These are phyloP conservation scores for Neofusicoccum kwambonambiense DNA, from an alignment of 2,329 filamentous ascomycete genomes.

Conservation along the genomic window DNA sequence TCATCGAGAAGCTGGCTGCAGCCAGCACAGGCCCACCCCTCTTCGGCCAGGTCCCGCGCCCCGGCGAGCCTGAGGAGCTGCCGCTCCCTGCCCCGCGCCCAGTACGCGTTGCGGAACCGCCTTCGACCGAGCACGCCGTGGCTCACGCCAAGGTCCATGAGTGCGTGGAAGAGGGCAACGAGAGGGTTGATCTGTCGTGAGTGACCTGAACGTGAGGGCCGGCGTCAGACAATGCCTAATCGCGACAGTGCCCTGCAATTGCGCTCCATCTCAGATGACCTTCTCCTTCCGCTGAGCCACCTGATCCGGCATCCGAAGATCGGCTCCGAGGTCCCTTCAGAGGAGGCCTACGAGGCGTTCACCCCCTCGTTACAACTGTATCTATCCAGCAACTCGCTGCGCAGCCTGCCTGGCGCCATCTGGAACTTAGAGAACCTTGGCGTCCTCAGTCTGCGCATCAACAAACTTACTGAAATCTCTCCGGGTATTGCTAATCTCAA, in stretches of 20 bases:
- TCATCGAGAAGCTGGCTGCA: slow-evolving; percentile 40
- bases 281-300: slow-evolving; percentile 54
- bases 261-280: slow-evolving; percentile 55
- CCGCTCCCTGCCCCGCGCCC: background rate
- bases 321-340: slow-evolving; percentile 53
- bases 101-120: background rate
- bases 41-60: slow-evolving; percentile 10
- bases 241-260: slow-evolving; percentile 17
- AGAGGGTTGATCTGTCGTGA: slow-evolving; percentile 63
- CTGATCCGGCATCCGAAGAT: slow-evolving; percentile 47
- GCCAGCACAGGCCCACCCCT: slow-evolving; percentile 13
- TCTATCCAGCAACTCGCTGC: slow-evolving; percentile 59
- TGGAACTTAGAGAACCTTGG: slow-evolving; percentile 63
- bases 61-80: background rate
- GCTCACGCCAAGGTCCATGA: slow-evolving; percentile 13
- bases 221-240: background rate
- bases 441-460: slow-evolving; percentile 65
- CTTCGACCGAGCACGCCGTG: background rate
- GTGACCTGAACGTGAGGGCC: slow-evolving; percentile 25
- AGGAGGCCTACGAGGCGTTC: slow-evolving; percentile 59
- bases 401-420: slow-evolving; percentile 57
- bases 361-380: slow-evolving; percentile 62
- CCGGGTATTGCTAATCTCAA: slow-evolving; percentile 57
- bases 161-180: slow-evolving; percentile 56
- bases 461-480: slow-evolving; percentile 61